Base-by-base conservation (phyloP, 2,329 filamentous ascomycete species). In the Delphinella strobiligena region DNA sequence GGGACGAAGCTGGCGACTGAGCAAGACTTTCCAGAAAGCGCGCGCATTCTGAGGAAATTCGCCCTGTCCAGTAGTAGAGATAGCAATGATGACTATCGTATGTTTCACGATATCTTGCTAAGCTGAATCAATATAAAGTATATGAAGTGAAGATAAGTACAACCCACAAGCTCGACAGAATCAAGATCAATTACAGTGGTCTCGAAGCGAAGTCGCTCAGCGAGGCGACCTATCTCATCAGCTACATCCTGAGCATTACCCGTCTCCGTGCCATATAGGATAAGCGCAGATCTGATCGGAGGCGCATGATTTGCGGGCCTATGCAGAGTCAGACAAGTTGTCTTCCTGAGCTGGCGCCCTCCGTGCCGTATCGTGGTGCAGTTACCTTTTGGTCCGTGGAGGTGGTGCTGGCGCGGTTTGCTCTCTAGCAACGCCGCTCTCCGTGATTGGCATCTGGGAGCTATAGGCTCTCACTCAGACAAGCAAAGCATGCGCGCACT, bases 191-290 rank as follows among this genome's bases (percentile, higher is more conserved):
- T 74, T 17, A 94, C 76, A 37, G 74, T 71, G 16, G 80, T 83
- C 46, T 72, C 61, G 60, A 96, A 95, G 52, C 78, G 84, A 42
- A 95, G 64, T 22, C 89, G 74, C 61, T 89, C 78, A 27, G 78
- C 73, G 47, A 84, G 61, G 31, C 78, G 71, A 30, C 80, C 84
- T 45, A 96, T 66, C 57, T 95, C 86, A 53, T 86, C 79, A 15
- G 91, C 89, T 47, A 89, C 75, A 61, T 96, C 89, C 61, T 94
- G 84, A 40, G 86, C 81, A 55, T 91, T 95, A 41, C 91, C 91
- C 16, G 88, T 96, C 66, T 98, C 91, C 30, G 89, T 93, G 40
- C 86, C 91, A 62, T 94, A 98, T 24, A 93, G 71, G 42, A 98
- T 71, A 49, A 93, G 73, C 37, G 72, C 75, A 31, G 39, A 41